Base-by-base conservation (phyloP, 2,329 filamentous ascomycete genomes). In the Pezicula carpinea region DNA sequence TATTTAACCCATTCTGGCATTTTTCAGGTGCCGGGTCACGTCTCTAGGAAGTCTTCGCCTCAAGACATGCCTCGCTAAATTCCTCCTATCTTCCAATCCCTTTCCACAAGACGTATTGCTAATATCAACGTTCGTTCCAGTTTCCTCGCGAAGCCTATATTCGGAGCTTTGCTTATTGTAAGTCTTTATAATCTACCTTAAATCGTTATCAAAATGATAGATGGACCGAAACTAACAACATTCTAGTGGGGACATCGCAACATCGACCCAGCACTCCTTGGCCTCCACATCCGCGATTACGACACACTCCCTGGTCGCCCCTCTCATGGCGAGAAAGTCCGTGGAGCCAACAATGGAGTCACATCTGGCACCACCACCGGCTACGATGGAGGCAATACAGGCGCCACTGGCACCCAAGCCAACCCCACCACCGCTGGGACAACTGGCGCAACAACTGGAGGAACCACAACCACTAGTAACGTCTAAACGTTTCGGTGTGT, bases 241-340 rank as follows among this genome's bases (percentile, higher is more conserved):
- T 13, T 39, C 2, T 39, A 39, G 38, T 42, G 69, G 66, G 80
- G 80, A 1, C 82, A 85, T 62, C 71, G 79, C 39, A 77, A 76
- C 53, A 84, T 85, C 43, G 74, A 80, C 39, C 76, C 80, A 8
- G 66, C 69, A 5, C 66, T 70, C 13, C 67, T 87, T 11, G 81
- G 82, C 6, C 67, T 83, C 6, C 52, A 62, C 34, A 66, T 71
- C 13, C 63, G 66, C 7, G 54, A 65, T 34, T 60, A 57, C 40
- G 46, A 45, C 17, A 22, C 44, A 21, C 7, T n/a, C 4, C 17
- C 21, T 21, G 21, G 17, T 21, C 15, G 5, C 7, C 19, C 8
- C 2, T 7, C n/a, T 15, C 29, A 23, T 23, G 45, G 35, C n/a
- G 31, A 46, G 13, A 34, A 45, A 29, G 35, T 14, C 8, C 26